Conservation (phyloP, 352 stramenopile genomes). For the Phytophthora pistaciae region DNA sequence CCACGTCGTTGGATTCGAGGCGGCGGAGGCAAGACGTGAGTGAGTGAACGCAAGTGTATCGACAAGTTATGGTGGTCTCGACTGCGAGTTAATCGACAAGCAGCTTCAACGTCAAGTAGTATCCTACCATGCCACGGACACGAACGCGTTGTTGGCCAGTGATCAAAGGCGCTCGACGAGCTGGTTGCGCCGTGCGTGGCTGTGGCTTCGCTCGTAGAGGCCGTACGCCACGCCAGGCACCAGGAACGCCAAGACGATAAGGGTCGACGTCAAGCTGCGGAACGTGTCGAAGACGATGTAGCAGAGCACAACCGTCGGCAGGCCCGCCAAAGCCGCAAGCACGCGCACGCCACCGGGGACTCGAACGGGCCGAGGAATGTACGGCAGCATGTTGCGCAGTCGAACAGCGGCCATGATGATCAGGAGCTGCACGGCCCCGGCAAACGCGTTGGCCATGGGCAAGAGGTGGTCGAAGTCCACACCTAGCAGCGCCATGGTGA, state of each 20-base stretch:
- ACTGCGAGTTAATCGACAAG: background rate
- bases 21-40: background rate
- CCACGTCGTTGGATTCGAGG: background rate
- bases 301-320: slow-evolving; percentile 35
- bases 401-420: slow-evolving; percentile 92
- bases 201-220: slow-evolving; percentile 35
- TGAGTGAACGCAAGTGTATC: background rate
- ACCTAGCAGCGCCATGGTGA: slow-evolving; percentile 46
- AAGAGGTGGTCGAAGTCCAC: slow-evolving; percentile 74
- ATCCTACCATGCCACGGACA: background rate
- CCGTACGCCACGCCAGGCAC: slow-evolving; percentile 45
- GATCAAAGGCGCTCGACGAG: slow-evolving; percentile 17
- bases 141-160: background rate
- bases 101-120: slow-evolving; percentile 10
- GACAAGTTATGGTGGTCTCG: too few species aligned
- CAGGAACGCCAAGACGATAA: slow-evolving; percentile 52
- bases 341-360: slow-evolving; percentile 40
- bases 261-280: slow-evolving; percentile 28
- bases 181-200: slow-evolving; percentile 17
- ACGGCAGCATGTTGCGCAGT: slow-evolving; percentile 73
- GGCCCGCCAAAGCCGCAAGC: slow-evolving; percentile 28
- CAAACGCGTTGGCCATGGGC: slow-evolving; percentile 92
- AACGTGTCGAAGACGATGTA: slow-evolving; percentile 51
- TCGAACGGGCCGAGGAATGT: slow-evolving; percentile 67
- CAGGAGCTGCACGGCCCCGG: slow-evolving; percentile 82